Percentiles rank a stretch among this genome's conserved stretches.
Conservation (phyloP, 2,329 filamentous ascomycete genomes). For the Aspergillus sclerotialis region DNA sequence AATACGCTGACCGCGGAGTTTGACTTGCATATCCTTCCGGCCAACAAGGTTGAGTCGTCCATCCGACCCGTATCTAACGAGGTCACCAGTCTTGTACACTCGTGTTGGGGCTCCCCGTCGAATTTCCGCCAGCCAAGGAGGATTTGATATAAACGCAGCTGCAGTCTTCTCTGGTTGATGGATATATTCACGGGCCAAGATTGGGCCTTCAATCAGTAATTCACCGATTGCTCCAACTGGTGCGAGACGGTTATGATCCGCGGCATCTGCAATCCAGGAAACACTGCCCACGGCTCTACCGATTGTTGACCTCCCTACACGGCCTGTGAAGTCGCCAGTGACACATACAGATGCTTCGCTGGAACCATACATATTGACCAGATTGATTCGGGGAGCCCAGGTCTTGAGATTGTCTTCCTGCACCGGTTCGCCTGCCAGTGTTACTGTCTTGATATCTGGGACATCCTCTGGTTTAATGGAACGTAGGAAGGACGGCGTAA, state of each 20-base stretch:
- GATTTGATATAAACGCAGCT: constrained; percentile 16
- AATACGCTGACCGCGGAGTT: constrained; percentile 28
- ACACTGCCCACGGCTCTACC: constrained; percentile 3
- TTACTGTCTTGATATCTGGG: constrained; percentile 23
- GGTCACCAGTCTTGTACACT: constrained; percentile 30
- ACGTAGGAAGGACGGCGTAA: constrained; percentile 48
- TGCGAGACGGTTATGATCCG: constrained; percentile 4
- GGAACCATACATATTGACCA: constrained; percentile 10
- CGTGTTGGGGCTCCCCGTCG: constrained; percentile 4
- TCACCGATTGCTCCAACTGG: constrained; percentile 37
- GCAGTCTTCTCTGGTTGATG: constrained; percentile 16
- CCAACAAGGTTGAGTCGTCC: constrained; percentile 23
- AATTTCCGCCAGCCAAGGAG: constrained; percentile 7
- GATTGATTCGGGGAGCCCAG: constrained; percentile 20
- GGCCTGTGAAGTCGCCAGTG: not conserved
- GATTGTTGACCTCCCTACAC: not conserved
- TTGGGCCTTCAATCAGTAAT: constrained; percentile 33
- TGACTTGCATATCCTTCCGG: constrained; percentile 27
- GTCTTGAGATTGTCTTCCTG: constrained; percentile 20
- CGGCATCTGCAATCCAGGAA: constrained; percentile 8
- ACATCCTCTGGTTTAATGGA: constrained; percentile 25
- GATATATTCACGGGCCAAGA: constrained; percentile 21
- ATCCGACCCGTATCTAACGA: constrained; percentile 21
- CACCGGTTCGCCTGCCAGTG: constrained; percentile 26
- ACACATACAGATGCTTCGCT: constrained; percentile 7